Base-by-base conservation (phyloP, 768 basidiomycete genomes). In the Kwoniella mangroviensis region DNA sequence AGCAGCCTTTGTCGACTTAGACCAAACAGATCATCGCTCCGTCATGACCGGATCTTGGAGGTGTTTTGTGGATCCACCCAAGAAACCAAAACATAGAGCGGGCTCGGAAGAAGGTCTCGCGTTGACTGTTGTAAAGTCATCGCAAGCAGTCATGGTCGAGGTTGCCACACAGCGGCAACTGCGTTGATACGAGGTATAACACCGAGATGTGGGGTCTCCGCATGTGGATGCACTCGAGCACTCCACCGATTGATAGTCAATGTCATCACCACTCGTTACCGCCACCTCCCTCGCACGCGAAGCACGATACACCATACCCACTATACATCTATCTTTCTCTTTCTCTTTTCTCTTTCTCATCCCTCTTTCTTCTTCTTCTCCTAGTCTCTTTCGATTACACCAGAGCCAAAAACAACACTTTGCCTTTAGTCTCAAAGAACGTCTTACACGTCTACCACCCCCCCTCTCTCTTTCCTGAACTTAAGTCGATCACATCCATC, bases 331-430 rank as follows among this genome's bases (percentile, higher is more conserved):
- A 19, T 45, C 15, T 34, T 43, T 58, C 41, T 58, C 43, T 67
- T 34, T 54, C 58, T 41, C 41, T 19, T 54, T n/a, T n/a, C n/a
- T n/a, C n/a, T n/a, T n/a, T n/a, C n/a, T n/a, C n/a, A n/a, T n/a
- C 34, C 40, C 42, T 68, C 60, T 56, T 34, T 51, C 49, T 34
- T 68, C 67, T 62, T 54, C 62, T 34, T 34, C 34, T 34, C 34
- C 34, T 7, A 69, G 68, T 51, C 68, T 69, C 68, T 69, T 64
- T 69, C 67, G 67, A 68, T 62, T 54, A 68, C 67, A 66, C 59
- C 67, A 69, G 68, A 69, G 68, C 68, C 68, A 59, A 45, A 58
- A 40, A 67, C 26, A 56, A 40, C 62, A 26, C 24, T 22, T 51
- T 34, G 24, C 28, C 51, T 15, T 49, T 19, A 34, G 34, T 49